Evolutionary conservation across 495 filamentous ascomycete species (phyloP).

Genomic region (Lophiostoma macrostomum): DNA sequence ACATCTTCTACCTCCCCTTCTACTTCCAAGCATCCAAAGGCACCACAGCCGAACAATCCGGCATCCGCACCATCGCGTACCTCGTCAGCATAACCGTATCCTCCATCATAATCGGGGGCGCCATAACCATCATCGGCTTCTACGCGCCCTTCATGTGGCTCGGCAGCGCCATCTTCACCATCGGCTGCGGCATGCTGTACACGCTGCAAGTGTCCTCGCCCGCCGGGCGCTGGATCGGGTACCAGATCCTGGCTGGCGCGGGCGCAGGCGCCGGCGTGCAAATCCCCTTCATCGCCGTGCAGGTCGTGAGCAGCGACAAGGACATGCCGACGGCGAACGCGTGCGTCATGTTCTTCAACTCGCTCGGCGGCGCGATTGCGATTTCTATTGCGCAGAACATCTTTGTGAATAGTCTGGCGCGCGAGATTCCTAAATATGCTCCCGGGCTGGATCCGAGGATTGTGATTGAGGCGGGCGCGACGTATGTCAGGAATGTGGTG

Average conservation of each 20-base stretch:
- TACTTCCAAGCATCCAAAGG: conserved; percentile 43
- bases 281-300: conserved; percentile 39
- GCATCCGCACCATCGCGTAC: conserved; percentile 39
- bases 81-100: conserved; percentile 33
- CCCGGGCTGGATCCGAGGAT: conserved; percentile 31
- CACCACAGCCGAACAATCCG: conserved; percentile 37
- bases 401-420: conserved; percentile 36
- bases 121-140: conserved; percentile 33
- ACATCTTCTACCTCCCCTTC: conserved; percentile 43
- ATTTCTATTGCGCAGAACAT: conserved; percentile 42
- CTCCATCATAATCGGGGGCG: conserved; percentile 33
- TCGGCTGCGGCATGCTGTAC: conserved; percentile 35
- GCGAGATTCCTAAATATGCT: conserved; percentile 30
- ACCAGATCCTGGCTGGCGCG: conserved; percentile 39
- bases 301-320: conserved; percentile 33
- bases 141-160: conserved; percentile 38
- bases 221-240: conserved; percentile 36
- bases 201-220: conserved; percentile 34
- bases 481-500: conserved; percentile 36
- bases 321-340: conserved; percentile 43
- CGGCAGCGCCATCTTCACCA: conserved; percentile 30
- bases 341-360: conserved; percentile 41
- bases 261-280: conserved; percentile 38
- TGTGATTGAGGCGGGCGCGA: conserved; percentile 39
- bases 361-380: conserved; percentile 39